Base-by-base conservation (phyloP, 352 stramenopile genomes). In the Phytopythium chamaehyphon region DNA sequence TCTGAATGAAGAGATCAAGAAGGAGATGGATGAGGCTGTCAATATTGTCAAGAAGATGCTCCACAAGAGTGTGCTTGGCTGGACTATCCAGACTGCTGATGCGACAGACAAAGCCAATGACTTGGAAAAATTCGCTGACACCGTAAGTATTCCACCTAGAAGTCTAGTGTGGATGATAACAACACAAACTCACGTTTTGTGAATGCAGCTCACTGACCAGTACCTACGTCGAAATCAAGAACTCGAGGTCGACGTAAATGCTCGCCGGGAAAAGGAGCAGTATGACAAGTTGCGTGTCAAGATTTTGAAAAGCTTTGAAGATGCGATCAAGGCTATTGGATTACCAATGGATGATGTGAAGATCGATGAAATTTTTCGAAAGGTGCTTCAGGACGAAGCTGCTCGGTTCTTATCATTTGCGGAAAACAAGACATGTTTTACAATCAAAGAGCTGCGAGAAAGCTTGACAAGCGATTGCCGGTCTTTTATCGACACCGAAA, bases 111-210 rank as follows among this genome's bases (percentile, higher is more conserved):
- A 90, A 53, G 80, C 64, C 39, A 62, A 69, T 14, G 78, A 88
- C 31, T 39, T 94, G 22, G 79, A 91, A 35, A 89, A 88, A 16
- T 62, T 92, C 23, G 82, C 77, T 2, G 79, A 92, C 51, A 62
- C 83, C 61, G 83, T 91, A 71, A 60, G 75, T 74, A 2, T 24
- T 18, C 48, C n/a, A 39, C 14, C 48, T 51, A 19, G 47, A n/a
- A 15, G 23, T 26, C 12, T 3, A 14, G n/a, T 3, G 14, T 48
- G 23, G 28, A 11, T 15, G 10, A 18, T 50, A 28, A 50, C 44
- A 35, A 21, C 1, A 24, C 11, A 9, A 3, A 43, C 57, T 14
- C 9, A 15, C n/a, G 36, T 42, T 16, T 35, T 50, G 40, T 24
- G 6, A 16, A 45, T 31, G 18, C 62, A 93, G 81, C 68, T 88